Base-by-base conservation (phyloP, 306 rosid species). In the Trifolium pratense region DNA sequence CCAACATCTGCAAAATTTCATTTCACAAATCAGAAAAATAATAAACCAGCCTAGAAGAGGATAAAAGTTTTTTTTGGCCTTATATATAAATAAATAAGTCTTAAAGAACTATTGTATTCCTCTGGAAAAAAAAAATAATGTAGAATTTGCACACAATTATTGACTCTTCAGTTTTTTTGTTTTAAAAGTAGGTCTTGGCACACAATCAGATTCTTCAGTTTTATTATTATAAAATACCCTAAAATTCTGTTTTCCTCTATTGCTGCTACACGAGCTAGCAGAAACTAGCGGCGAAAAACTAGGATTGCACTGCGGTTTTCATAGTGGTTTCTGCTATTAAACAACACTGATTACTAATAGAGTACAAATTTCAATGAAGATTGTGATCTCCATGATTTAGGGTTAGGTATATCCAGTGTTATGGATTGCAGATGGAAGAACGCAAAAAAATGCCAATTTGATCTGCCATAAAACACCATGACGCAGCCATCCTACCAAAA, bases 1-100 rank as follows among this genome's bases (percentile, higher is more conserved):
- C 99, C 99, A 66, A 90, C 92, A 87, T 88, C 97, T 94, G 96
- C 56, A 86, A 82, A 87, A 45, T 56, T 59, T 67, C 39, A 88
- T 39, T 70, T 53, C 37, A 66, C 71, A 8, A 73, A 85, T 71
- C 31, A 81, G 75, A n/a, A 36, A 17, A 71, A 31, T 46, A 60
- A 67, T 51, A 55, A 62, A 68, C 34, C 15, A 76, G 53, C 71
- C 37, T 55, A 39, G 52, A 74, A 67, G 23, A 21, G 34, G 18
- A 39, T 58, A 60, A 43, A 6, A 43, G 14, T 29, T 71, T 11
- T 6, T 25, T 69, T 68, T 68, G 0, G 15, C 21, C 2, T 15
- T 18, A 56, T 9, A 29, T 34, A 53, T 12, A 49, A 32, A n/a
- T n/a, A n/a, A n/a, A 34, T 4, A 29, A 13, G 43, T 59, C 31